These are phyloP conservation scores for Cenchrus purpureus DNA, from an alignment of 176 grass and related monocot genomes.

Conservation along the genomic window DNA sequence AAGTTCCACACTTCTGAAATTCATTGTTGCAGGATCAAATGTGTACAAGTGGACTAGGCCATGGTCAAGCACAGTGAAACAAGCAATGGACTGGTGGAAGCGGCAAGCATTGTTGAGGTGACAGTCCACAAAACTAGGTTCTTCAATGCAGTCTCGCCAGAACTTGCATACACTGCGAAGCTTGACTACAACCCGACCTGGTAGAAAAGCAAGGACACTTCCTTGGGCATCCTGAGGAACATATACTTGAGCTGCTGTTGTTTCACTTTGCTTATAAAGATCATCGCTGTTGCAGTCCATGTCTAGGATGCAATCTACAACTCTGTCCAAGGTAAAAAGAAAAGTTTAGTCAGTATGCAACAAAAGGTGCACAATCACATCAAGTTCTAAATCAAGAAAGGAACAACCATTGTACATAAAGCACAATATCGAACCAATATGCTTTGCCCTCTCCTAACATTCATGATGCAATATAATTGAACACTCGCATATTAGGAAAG, in stretches of 20 bases:
- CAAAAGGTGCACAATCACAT: conserved; percentile 1
- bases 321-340: conserved; percentile 26
- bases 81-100: conserved; percentile 47
- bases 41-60: conserved; percentile 47
- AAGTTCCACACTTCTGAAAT: conserved; percentile 40
- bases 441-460: neutral
- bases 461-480: neutral
- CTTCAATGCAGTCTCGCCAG: conserved; percentile 49
- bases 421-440: neutral
- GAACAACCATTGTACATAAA: neutral
- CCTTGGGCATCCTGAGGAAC: conserved; percentile 50
- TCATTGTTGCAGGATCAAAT: conserved; percentile 50
- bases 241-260: conserved; percentile 20
- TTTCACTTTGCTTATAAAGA: conserved; percentile 40
- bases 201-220: conserved; percentile 43
- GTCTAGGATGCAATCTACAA: conserved; percentile 24
- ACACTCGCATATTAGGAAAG: neutral
- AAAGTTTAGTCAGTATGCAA: conserved; percentile 23
- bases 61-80: conserved; percentile 51
- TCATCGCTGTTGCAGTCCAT: conserved; percentile 45
- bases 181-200: conserved; percentile 49
- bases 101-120: conserved; percentile 45
- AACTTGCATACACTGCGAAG: conserved; percentile 43
- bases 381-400: neutral
- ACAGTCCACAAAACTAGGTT: conserved; percentile 42